Percentiles rank a stretch among this genome's conserved stretches.
These are phyloP conservation scores for Vaucheria bursata DNA, from an alignment of 352 stramenopile genomes.

Conservation along the genomic window DNA sequence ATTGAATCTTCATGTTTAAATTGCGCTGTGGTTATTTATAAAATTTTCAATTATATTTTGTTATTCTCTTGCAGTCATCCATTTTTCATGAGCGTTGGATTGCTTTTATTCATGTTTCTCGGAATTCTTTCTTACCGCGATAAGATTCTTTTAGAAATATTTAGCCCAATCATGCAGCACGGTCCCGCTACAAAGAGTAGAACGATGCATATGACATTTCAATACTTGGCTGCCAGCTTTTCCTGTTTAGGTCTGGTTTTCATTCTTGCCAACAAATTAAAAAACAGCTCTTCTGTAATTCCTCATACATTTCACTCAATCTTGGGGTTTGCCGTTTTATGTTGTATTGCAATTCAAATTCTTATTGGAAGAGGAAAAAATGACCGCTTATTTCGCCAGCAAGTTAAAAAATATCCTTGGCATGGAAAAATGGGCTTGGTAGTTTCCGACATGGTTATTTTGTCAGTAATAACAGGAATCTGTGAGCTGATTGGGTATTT, in stretches of 20 bases:
- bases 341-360: constrained; percentile 32
- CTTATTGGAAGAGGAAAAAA: constrained; percentile 31
- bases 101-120: constrained; percentile 37
- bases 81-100: constrained; percentile 43
- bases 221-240: constrained; percentile 27
- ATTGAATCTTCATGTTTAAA: neutral
- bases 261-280: constrained; percentile 46
- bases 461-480: constrained; percentile 20
- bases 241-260: constrained; percentile 39
- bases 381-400: constrained; percentile 26
- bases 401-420: constrained; percentile 28
- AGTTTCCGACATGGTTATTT: constrained; percentile 16
- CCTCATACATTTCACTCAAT: constrained; percentile 36
- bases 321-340: constrained; percentile 29
- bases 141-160: constrained; percentile 42
- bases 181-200: constrained; percentile 37
- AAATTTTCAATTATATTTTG: neutral
- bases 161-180: constrained; percentile 49
- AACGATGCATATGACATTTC: constrained; percentile 45
- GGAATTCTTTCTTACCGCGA: constrained; percentile 47
- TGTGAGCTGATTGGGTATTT: constrained; percentile 16
- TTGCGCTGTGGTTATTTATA: neutral
- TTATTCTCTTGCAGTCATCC: constrained; percentile 27
- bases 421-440: constrained; percentile 47
- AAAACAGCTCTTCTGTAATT: constrained; percentile 8